phyloP scores from a whole-genome alignment of 352 stramenopile species.

The Pythium oligandrum region DNA sequence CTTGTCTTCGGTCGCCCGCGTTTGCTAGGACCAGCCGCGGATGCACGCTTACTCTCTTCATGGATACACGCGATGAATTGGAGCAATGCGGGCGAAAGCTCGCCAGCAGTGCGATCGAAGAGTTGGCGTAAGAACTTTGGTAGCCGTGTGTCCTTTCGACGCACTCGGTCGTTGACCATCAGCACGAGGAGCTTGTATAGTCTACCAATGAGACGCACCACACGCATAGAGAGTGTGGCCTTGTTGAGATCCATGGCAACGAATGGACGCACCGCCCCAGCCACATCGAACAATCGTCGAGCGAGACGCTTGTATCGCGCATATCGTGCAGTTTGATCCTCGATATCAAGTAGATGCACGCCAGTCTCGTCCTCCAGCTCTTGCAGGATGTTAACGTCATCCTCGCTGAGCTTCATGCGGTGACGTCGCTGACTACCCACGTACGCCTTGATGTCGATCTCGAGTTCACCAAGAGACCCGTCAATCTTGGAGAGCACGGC shows the following conservation, averaged over 20 bases:
- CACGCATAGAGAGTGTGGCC: constrained; percentile 23
- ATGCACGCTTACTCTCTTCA: constrained; percentile 28
- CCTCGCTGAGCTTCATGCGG: constrained; percentile 32
- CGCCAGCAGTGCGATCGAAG: constrained; percentile 37
- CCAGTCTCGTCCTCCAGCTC: constrained; percentile 34
- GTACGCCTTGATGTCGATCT: constrained; percentile 28
- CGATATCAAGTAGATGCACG: constrained; percentile 21
- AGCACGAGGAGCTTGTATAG: constrained; percentile 50
- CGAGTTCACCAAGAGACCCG: constrained; percentile 22
- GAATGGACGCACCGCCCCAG: constrained; percentile 33
- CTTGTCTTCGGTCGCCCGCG: constrained; percentile 7
- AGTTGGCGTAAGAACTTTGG: constrained; percentile 37
- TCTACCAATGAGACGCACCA: constrained; percentile 35
- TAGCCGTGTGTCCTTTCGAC: constrained; percentile 32
- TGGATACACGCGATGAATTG: constrained; percentile 52
- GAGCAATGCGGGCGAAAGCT: constrained; percentile 39
- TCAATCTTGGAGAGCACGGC: constrained; percentile 30
- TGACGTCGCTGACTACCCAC: constrained; percentile 30
- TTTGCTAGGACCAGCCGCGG: neutral
- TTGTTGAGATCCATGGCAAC: constrained; percentile 45
- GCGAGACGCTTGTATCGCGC: constrained; percentile 25
- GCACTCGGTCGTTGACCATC: constrained; percentile 36
- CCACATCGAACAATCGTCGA: constrained; percentile 26
- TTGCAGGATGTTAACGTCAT: constrained; percentile 29
- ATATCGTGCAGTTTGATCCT: constrained; percentile 1